A percentile compares a stretch with the other conserved stretches of the same genome.
Evolutionary conservation across 345 rosid genomes (phyloP).

Genomic region (Gossypium sturtianum): DNA sequence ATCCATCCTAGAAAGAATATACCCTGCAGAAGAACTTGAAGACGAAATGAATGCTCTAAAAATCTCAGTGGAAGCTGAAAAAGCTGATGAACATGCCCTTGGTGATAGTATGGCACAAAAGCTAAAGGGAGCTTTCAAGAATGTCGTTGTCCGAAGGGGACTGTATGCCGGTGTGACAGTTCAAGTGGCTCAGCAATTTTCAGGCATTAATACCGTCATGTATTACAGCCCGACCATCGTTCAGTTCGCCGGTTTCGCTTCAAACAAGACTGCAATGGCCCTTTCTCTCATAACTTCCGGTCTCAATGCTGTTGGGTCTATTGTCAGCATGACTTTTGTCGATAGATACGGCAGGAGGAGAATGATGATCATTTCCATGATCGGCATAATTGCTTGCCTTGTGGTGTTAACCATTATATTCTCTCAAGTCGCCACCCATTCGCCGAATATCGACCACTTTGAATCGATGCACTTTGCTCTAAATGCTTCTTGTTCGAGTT

Average conservation of each 20-base stretch:
- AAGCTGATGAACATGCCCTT: slow-evolving; percentile 36
- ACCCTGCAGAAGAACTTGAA: slow-evolving; percentile 59
- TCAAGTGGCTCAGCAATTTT: slow-evolving; percentile 88
- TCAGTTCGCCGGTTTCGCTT: slow-evolving; percentile 85
- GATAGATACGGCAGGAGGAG: slow-evolving; percentile 76
- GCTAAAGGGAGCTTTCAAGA: slow-evolving; percentile 56
- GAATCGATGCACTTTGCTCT: background rate
- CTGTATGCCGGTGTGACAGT: slow-evolving; percentile 76
- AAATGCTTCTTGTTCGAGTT: background rate
- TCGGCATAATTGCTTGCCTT: slow-evolving; percentile 56
- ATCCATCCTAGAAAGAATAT: slow-evolving; percentile 53
- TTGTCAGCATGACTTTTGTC: slow-evolving; percentile 67
- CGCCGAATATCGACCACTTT: slow-evolving; percentile 31
- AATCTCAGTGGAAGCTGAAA: slow-evolving; percentile 54
- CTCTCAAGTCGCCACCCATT: slow-evolving; percentile 43
- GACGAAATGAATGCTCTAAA: slow-evolving; percentile 42
- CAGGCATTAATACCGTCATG: slow-evolving; percentile 89
- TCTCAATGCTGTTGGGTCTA: slow-evolving; percentile 69
- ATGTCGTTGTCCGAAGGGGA: slow-evolving; percentile 51
- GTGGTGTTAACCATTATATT: slow-evolving; percentile 45
- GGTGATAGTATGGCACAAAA: slow-evolving; percentile 44
- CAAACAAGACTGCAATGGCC: slow-evolving; percentile 67
- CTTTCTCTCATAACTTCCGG: slow-evolving; percentile 84
- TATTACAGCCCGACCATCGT: slow-evolving; percentile 84
- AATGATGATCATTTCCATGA: slow-evolving; percentile 72